A percentile compares a stretch with the other conserved stretches of the same genome.
phyloP scores from a whole-genome alignment of 2,329 filamentous ascomycete genomes.

The Microascus cirrosus region DNA sequence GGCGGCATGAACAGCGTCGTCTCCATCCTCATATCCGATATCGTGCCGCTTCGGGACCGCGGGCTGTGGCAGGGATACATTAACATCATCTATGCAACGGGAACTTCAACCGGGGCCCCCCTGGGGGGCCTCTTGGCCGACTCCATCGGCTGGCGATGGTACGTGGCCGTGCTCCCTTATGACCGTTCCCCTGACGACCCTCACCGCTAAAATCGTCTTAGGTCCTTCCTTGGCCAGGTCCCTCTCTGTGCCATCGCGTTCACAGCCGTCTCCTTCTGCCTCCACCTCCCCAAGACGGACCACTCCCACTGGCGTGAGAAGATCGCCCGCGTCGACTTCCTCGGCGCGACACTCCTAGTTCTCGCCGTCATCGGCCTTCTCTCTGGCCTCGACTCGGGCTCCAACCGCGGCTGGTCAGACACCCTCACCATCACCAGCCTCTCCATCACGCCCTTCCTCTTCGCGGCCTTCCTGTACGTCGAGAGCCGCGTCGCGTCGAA shows the following conservation, averaged over 20 bases:
- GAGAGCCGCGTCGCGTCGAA: conserved; percentile 57
- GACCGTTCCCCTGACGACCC: conserved; percentile 22
- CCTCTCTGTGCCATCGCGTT: conserved; percentile 59
- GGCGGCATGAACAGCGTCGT: conserved; percentile 63
- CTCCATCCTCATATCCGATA: conserved; percentile 54
- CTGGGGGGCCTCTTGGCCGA: conserved; percentile 63
- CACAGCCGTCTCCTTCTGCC: conserved; percentile 46
- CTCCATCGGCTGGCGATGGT: conserved; percentile 66
- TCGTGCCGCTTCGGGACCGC: conserved; percentile 57
- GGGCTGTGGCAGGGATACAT: conserved; percentile 64
- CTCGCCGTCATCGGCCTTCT: conserved; percentile 55
- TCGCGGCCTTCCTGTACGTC: conserved; percentile 55
- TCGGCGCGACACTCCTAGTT: conserved; percentile 57
- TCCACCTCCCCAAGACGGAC: conserved; percentile 49
- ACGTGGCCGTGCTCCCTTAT: conserved; percentile 12
- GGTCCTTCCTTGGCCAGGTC: conserved; percentile 60
- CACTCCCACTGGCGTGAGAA: conserved; percentile 54
- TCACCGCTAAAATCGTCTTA: conserved; percentile 15
- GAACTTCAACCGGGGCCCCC: conserved; percentile 58
- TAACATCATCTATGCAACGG: conserved; percentile 60
- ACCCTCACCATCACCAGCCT: conserved; percentile 47
- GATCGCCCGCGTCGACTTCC: conserved; percentile 58
- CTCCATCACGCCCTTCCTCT: conserved; percentile 42
- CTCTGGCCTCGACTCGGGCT: conserved; percentile 60
- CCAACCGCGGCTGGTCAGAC: conserved; percentile 58